These are phyloP conservation scores for Arachnomyces sp. DNA, from an alignment of 2,329 filamentous ascomycete species.

Conservation along the genomic window DNA sequence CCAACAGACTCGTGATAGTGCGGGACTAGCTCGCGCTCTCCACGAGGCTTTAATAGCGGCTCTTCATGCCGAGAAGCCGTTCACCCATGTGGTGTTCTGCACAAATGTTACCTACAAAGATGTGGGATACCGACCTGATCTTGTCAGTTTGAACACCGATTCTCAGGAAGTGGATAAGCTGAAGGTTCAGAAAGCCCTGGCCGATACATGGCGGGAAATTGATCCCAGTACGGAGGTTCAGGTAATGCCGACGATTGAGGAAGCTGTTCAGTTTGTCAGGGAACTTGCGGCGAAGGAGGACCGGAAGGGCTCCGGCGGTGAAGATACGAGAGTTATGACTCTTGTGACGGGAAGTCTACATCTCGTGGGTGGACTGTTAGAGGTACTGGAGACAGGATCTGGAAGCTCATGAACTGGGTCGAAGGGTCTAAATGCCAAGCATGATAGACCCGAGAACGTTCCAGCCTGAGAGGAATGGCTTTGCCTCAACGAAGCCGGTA, in stretches of 20 bases:
- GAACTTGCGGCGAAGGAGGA: conserved; percentile 32
- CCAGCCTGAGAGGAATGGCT: no score
- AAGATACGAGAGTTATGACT: conserved; percentile 45
- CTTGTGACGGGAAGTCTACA: conserved; percentile 80
- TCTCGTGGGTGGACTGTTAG: conserved; percentile 70
- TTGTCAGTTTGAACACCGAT: conserved; percentile 56
- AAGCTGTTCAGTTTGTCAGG: conserved; percentile 56
- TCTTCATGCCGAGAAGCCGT: conserved; percentile 40
- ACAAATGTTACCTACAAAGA: conserved; percentile 63
- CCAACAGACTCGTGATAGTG: conserved; percentile 77
- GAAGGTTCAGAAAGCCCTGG: conserved; percentile 61
- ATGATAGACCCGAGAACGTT: no score
- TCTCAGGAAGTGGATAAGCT: conserved; percentile 51
- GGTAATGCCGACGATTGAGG: conserved; percentile 59
- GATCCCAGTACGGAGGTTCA: conserved; percentile 48
- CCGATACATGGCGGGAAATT: conserved; percentile 51
- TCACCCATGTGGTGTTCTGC: conserved; percentile 71
- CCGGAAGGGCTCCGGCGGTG: conserved; percentile 20
- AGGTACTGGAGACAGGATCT: conserved; percentile 55
- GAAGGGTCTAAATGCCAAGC: no score
- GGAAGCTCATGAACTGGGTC: conserved; percentile 1
- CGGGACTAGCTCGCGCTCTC: conserved; percentile 56
- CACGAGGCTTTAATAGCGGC: conserved; percentile 47
- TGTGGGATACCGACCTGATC: conserved; percentile 55
- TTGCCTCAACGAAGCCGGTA: no score